Evolutionary conservation across 2,329 filamentous ascomycete species (phyloP).

Genomic region (Endocalyx cinctus): DNA sequence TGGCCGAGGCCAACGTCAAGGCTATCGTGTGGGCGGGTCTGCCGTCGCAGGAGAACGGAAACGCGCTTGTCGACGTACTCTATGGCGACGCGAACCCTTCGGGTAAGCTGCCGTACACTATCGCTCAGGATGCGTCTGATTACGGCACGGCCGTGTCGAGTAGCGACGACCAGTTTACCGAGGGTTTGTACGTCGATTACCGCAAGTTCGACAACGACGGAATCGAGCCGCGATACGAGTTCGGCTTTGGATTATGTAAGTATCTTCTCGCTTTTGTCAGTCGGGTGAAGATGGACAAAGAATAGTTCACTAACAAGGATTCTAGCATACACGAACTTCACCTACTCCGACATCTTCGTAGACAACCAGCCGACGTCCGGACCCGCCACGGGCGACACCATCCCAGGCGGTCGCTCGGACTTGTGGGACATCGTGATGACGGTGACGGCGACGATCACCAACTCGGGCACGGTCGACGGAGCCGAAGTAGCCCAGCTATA

Average conservation of each 20-base stretch:
- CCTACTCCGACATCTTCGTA: constrained; percentile 47
- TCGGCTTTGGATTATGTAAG: constrained; percentile 58
- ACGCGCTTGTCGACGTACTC: constrained; percentile 67
- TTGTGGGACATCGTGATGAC: constrained; percentile 41
- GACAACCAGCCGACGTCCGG: constrained; percentile 33
- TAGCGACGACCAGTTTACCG: constrained; percentile 49
- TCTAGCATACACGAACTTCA: constrained; percentile 64
- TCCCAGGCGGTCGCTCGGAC: constrained; percentile 40
- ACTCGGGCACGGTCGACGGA: constrained; percentile 57
- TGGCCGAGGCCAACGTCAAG: constrained; percentile 64
- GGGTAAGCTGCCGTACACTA: constrained; percentile 48
- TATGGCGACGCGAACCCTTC: constrained; percentile 52
- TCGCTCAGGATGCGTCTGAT: constrained; percentile 41
- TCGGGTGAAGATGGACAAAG: not conserved
- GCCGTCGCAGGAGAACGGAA: constrained; percentile 71
- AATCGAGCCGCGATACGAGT: constrained; percentile 58
- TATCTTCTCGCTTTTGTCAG: constrained; percentile 6
- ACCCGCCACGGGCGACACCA: constrained; percentile 33
- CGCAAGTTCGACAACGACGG: constrained; percentile 54
- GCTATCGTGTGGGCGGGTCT: constrained; percentile 73
- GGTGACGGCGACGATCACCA: constrained; percentile 58
- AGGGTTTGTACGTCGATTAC: constrained; percentile 62
- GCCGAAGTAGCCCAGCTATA: constrained; percentile 65
- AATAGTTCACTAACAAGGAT: not conserved
- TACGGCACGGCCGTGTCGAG: constrained; percentile 35